A percentile compares a stretch with the other conserved stretches of the same genome.
Evolutionary conservation across 257 asterid genomes (phyloP).

Genomic region (Ocimum tenuiflorum): DNA sequence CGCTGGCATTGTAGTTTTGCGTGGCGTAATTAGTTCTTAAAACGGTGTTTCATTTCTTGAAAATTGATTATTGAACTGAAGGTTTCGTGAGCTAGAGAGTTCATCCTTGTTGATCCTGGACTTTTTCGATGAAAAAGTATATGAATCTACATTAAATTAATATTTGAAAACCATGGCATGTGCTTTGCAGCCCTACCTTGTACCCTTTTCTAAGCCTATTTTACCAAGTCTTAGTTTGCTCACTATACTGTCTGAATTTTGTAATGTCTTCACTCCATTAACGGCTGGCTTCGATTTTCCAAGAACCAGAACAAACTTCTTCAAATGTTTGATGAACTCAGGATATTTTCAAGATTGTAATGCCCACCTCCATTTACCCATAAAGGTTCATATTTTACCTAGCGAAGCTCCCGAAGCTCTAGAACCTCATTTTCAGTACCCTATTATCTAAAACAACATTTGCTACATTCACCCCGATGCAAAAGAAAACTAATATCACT

Average conservation of each 20-base stretch:
- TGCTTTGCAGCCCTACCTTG: no score
- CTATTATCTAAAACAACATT: conserved; percentile 27
- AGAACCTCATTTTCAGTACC: conserved; percentile 93
- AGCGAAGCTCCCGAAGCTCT: conserved; percentile 82
- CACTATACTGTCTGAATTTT: conserved; percentile 35
- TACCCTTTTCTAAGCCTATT: no score
- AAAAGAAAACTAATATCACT: background rate
- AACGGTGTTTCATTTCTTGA: no score
- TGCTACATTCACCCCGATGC: conserved; percentile 11
- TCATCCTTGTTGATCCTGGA: no score
- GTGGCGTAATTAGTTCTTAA: no score
- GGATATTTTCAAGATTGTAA: conserved; percentile 91
- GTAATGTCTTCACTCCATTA: conserved; percentile 37
- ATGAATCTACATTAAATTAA: no score
- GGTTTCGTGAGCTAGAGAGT: no score
- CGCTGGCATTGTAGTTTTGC: no score
- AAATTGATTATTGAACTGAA: no score
- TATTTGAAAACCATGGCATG: no score
- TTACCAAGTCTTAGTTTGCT: no score
- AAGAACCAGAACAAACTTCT: conserved; percentile 66
- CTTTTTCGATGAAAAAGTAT: no score
- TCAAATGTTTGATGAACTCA: conserved; percentile 77
- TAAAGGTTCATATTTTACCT: conserved; percentile 73
- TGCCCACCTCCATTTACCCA: conserved; percentile 94
- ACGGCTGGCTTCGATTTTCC: conserved; percentile 58